A percentile compares a stretch with the other conserved stretches of the same genome.
phyloP scores from a whole-genome alignment of 106 monocot genomes.

The Triglochin maritima region DNA sequence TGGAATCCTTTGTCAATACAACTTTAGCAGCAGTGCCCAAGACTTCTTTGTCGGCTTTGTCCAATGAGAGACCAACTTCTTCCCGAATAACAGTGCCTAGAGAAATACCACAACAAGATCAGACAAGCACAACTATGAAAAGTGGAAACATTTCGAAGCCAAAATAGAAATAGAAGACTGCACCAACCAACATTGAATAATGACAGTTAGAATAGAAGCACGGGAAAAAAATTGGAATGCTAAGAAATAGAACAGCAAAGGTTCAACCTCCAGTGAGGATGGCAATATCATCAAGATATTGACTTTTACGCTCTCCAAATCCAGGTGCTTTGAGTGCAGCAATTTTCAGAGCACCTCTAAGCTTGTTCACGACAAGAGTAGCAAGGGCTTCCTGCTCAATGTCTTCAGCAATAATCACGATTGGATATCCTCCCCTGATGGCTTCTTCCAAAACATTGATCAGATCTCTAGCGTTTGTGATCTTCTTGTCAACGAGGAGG shows the following conservation, averaged over 20 bases:
- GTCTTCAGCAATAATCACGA: slow-evolving; percentile 82
- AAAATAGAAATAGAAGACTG: not conserved
- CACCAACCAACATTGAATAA: not conserved
- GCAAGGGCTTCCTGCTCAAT: slow-evolving; percentile 97
- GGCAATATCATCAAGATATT: slow-evolving; percentile 93
- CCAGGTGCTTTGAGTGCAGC: slow-evolving; percentile 98
- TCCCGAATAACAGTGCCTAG: slow-evolving; percentile 39
- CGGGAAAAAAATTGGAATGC: not conserved
- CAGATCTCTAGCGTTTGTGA: slow-evolving; percentile 88
- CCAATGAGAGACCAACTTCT: slow-evolving; percentile 34
- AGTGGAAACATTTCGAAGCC: not conserved
- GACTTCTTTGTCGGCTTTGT: slow-evolving; percentile 39
- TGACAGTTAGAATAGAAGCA: not conserved
- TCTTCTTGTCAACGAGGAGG: slow-evolving; percentile 95
- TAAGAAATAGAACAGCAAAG: not conserved
- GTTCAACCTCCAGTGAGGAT: slow-evolving; percentile 76
- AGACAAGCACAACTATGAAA: not conserved
- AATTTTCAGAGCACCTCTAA: slow-evolving; percentile 88
- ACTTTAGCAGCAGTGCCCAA: slow-evolving; percentile 42
- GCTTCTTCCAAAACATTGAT: slow-evolving; percentile 85
- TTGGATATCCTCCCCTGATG: slow-evolving; percentile 81
- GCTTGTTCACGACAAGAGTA: slow-evolving; percentile 87
- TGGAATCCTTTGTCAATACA: slow-evolving; percentile 36
- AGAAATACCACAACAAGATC: not conserved
- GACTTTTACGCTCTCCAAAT: slow-evolving; percentile 96